Percentiles rank a stretch among this genome's conserved stretches.
Evolutionary conservation across 106 monocot genomes (phyloP).

Genomic region (Apostasia ramifera): DNA sequence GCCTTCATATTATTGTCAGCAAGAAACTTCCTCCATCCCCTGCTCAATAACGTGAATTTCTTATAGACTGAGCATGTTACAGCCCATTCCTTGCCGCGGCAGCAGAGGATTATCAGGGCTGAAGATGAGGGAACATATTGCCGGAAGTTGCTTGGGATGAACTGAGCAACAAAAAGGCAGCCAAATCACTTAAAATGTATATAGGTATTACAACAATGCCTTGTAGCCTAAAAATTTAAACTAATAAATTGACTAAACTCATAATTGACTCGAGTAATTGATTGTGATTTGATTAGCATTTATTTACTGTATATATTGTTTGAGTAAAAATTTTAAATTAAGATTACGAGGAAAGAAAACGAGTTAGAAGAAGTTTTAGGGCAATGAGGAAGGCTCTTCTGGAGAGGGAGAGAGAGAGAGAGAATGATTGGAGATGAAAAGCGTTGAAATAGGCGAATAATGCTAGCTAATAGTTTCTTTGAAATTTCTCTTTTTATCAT

Average conservation of each 20-base stretch:
- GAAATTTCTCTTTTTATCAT: too few species aligned
- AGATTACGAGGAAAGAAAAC: too few species aligned
- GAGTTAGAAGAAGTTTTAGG: too few species aligned
- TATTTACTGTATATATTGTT: too few species aligned
- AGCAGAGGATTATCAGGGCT: constrained; percentile 5
- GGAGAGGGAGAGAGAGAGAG: too few species aligned
- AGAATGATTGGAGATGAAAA: too few species aligned
- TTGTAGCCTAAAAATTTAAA: neutral
- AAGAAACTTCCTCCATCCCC: constrained; percentile 22
- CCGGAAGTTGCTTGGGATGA: constrained; percentile 20
- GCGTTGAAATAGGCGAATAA: too few species aligned
- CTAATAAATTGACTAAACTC: neutral
- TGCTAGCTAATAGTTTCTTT: too few species aligned
- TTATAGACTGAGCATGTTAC: constrained; percentile 23
- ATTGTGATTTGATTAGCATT: too few species aligned
- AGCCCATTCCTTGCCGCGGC: constrained; percentile 14
- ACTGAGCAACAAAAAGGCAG: neutral
- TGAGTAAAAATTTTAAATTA: too few species aligned
- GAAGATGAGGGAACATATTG: constrained; percentile 7
- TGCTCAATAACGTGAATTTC: neutral
- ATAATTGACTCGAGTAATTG: too few species aligned
- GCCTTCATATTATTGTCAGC: constrained; percentile 25
- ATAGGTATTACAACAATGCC: neutral
- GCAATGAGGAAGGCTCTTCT: too few species aligned
- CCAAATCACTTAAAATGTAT: neutral